These are phyloP conservation scores for Aspergillus jensenii DNA, from an alignment of 2,329 filamentous ascomycete genomes.

Conservation along the genomic window DNA sequence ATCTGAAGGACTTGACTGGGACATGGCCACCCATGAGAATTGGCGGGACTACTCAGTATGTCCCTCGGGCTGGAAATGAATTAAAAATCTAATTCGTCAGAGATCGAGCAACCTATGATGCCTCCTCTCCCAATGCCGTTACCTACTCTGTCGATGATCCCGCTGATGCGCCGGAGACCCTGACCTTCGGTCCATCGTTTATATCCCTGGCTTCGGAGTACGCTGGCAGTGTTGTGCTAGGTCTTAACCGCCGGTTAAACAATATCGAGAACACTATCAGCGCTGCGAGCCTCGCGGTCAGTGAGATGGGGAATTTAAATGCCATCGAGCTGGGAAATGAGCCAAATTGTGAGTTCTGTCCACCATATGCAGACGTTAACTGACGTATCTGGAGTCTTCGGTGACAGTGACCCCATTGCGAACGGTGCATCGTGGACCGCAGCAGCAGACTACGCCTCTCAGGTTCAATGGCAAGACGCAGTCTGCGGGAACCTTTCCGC, in stretches of 20 bases:
- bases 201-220: slow-evolving; percentile 53
- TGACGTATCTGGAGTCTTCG: slow-evolving; percentile 19
- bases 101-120: slow-evolving; percentile 55
- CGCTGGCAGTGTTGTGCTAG: slow-evolving; percentile 51
- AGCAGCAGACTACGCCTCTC: slow-evolving; percentile 31
- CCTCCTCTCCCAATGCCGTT: slow-evolving; percentile 47
- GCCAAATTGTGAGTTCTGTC: slow-evolving; percentile 49
- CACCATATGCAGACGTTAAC: too few relatives aligned
- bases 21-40: slow-evolving; percentile 56
- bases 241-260: slow-evolving; percentile 54
- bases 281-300: slow-evolving; percentile 49
- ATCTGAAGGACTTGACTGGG: slow-evolving; percentile 52
- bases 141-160: slow-evolving; percentile 51
- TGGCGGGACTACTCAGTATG: slow-evolving; percentile 57
- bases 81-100: slow-evolving; percentile 17
- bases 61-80: fast-evolving
- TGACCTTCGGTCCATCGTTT: slow-evolving; percentile 56
- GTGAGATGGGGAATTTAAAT: slow-evolving; percentile 49
- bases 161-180: slow-evolving; percentile 48
- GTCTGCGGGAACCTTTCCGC: slow-evolving; percentile 31
- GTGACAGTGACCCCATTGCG: slow-evolving; percentile 25
- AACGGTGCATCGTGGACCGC: slow-evolving; percentile 30
- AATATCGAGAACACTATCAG: slow-evolving; percentile 55
- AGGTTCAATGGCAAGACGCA: slow-evolving; percentile 34
- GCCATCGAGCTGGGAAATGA: slow-evolving; percentile 61